Percentiles rank a stretch among this genome's conserved stretches.
phyloP scores from a whole-genome alignment of 306 rosid species.

The Casuarina cunninghamiana region DNA sequence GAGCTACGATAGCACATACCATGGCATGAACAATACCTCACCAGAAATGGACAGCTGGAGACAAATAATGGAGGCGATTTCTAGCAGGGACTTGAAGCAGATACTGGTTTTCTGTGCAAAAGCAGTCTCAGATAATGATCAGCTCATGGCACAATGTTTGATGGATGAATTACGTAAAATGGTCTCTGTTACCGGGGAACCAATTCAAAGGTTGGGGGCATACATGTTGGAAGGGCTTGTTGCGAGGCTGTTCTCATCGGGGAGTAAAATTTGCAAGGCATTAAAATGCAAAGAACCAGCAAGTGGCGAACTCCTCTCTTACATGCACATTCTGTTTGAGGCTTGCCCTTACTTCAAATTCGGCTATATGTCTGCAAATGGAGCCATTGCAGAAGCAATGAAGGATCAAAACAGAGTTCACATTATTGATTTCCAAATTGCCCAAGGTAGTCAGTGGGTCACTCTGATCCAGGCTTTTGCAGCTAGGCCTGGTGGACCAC shows the following conservation, averaged over 20 bases:
- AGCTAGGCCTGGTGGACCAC: conserved; percentile 97
- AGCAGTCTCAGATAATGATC: conserved; percentile 72
- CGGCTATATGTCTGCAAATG: conserved; percentile 97
- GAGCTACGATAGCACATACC: conserved; percentile 48
- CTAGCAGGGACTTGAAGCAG: conserved; percentile 62
- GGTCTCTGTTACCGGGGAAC: conserved; percentile 95
- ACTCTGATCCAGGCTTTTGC: conserved; percentile 96
- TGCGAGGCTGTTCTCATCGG: conserved; percentile 62
- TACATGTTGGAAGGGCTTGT: conserved; percentile 97
- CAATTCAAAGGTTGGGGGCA: conserved; percentile 94
- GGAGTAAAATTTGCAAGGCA: conserved; percentile 75
- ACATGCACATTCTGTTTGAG: conserved; percentile 86
- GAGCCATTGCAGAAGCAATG: conserved; percentile 99
- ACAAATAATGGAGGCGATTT: conserved; percentile 62
- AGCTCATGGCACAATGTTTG: conserved; percentile 68
- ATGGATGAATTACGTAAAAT: conserved; percentile 71
- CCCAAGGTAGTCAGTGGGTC: conserved; percentile 95
- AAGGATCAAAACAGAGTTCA: conserved; percentile 79
- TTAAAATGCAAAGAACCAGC: conserved; percentile 83
- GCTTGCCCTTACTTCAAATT: conserved; percentile 96
- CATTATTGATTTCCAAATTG: conserved; percentile 90
- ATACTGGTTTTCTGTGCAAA: conserved; percentile 74
- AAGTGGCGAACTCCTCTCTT: conserved; percentile 71
- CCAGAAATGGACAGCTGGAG: conserved; percentile 73
- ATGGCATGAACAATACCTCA: conserved; percentile 36